Evolutionary conservation across 345 rosid genomes (phyloP), one percentile per base, ranked within the genome.

Genomic region (Brassica cretica): DNA sequence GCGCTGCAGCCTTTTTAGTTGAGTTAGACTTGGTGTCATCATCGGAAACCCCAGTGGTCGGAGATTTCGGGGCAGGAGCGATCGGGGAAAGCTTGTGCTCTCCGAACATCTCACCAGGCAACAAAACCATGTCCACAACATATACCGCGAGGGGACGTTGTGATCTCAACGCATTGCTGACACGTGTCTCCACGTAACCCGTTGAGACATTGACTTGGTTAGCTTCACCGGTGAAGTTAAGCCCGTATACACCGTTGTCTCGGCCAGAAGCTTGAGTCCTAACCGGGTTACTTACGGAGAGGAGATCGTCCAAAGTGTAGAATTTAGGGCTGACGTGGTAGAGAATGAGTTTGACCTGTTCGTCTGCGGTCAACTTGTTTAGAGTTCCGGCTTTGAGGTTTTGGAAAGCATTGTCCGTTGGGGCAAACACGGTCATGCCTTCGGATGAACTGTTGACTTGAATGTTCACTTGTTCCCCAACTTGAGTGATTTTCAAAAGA

Each of bases 341-440:
- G 8, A 79, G 85, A 62, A 90, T 80, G 61, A 95, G 93, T 18
- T 86, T 86, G 5, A 89, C 91, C 83, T 91, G 89, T 46, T 91
- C 37, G 33, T 89, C 85, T 0, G 71, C 0, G 21, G 5, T 33
- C 63, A 95, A 83, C 41, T 16, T 25, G 84, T 95, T 93, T 67
- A 93, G n/a, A 21, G 88, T 60, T 2, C 92, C 90, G 0, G 84
- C 0, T 75, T 86, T 72, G 69, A 95, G 97, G 84, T 78, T 90
- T 81, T 84, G 84, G 49, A 95, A 95, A 74, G 97, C 99, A 44
- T 89, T 91, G 37, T 95, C 97, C 0, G 98, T 91, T 15, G 98
- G 98, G 8, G 98, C 93, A 7, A 95, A 83, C 2, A 93, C 81
- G 15, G 98, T 95, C 82, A 93, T 76, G 21, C 98, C 98, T 19